Conservation (phyloP, 768 basidiomycete species). For the Tylopilus rubrobrunneus region DNA sequence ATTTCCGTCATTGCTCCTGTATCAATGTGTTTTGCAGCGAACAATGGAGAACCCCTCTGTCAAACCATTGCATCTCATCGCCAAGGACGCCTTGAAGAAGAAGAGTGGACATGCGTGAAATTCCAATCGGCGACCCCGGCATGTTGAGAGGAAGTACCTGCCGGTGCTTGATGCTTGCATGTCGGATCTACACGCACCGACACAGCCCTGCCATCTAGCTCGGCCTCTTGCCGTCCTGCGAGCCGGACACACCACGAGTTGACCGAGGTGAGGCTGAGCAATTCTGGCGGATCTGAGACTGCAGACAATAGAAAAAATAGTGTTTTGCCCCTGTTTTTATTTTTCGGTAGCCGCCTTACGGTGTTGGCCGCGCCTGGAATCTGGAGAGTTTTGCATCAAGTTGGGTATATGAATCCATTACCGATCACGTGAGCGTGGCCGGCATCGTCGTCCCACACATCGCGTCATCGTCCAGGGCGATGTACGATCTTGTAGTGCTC, state of each 20-base stretch:
- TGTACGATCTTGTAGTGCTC: too few relatives aligned
- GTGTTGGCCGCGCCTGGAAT: neutral
- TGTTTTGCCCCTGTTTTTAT: neutral
- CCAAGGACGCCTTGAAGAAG: neutral
- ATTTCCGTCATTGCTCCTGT: too few relatives aligned
- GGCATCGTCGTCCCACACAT: neutral
- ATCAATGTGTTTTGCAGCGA: too few relatives aligned
- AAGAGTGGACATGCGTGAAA: neutral
- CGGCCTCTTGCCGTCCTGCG: neutral
- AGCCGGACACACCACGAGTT: neutral
- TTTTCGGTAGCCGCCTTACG: neutral
- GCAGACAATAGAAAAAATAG: neutral
- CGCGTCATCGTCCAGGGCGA: neutral
- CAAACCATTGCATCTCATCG: neutral
- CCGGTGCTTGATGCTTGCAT: neutral
- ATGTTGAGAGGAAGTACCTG: neutral
- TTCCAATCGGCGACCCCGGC: neutral
- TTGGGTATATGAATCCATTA: neutral
- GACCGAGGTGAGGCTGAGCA: neutral
- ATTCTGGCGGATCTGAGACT: neutral
- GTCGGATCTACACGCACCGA: neutral
- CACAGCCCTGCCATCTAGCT: constrained; percentile 4
- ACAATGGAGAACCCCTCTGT: too few relatives aligned
- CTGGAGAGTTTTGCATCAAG: neutral
- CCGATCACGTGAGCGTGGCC: neutral